Conservation (phyloP, 495 filamentous ascomycete genomes). For the Trichoderma parareesei region DNA sequence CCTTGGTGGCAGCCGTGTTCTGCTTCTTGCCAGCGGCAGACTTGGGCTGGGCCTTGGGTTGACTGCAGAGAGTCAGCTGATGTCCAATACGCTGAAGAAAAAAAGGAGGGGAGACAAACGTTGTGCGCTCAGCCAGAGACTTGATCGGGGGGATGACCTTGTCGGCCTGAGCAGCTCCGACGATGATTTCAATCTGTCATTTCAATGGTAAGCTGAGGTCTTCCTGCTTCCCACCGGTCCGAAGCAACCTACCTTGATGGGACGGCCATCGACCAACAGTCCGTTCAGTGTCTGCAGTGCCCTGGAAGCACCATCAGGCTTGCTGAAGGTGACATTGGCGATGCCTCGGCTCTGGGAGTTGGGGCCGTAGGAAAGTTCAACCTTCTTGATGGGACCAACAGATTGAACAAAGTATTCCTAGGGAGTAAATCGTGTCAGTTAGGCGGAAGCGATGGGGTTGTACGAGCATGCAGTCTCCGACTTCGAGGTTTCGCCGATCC, state of each 20-base stretch:
- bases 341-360: constrained; percentile 86
- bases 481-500: constrained; percentile 8
- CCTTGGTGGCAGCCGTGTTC: constrained; percentile 27
- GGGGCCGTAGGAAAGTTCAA: constrained; percentile 83
- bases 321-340: constrained; percentile 60
- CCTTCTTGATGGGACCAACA: constrained; percentile 81
- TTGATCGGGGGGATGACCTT: constrained; percentile 54
- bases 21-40: constrained; percentile 67
- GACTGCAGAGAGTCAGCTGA: constrained; percentile 20
- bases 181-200: constrained; percentile 78
- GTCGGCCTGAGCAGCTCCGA: constrained; percentile 65
- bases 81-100: not conserved
- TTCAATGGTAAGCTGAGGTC: constrained; percentile 19
- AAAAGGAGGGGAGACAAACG: constrained; percentile 34
- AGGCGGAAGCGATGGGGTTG: constrained; percentile 7
- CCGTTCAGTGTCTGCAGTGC: constrained; percentile 78
- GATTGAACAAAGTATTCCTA: constrained; percentile 95
- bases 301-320: constrained; percentile 67
- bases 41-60: constrained; percentile 76
- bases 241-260: constrained; percentile 66
- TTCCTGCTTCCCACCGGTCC: not conserved
- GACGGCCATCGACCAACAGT: constrained; percentile 76
- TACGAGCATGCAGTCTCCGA: not conserved
- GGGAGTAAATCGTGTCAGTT: constrained; percentile 29
- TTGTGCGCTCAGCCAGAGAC: constrained; percentile 77